Evolutionary conservation across 139 green algal species (phyloP).

Genomic region (Parachlorella kessleri): DNA sequence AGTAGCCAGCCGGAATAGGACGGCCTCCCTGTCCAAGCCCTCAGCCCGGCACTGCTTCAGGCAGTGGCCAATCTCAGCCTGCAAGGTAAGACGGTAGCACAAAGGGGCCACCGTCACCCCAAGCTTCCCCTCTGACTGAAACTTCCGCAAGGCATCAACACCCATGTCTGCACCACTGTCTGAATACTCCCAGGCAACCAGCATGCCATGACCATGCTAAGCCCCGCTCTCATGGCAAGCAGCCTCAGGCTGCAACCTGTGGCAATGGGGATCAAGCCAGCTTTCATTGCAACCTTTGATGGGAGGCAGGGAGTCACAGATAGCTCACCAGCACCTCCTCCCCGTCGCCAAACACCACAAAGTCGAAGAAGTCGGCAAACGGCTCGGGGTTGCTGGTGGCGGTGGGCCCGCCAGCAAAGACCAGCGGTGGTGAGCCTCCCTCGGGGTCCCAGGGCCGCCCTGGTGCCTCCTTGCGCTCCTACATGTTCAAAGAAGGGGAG

Average conservation of each 20-base stretch:
- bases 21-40: slow-evolving; percentile 54
- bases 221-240: no score
- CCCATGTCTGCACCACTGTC: no score
- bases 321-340: slow-evolving; percentile 53
- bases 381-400: slow-evolving; percentile 81
- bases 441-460: slow-evolving; percentile 49
- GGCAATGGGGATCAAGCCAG: no score
- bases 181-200: no score
- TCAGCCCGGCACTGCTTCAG: slow-evolving; percentile 50
- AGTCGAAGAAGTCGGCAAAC: slow-evolving; percentile 80
- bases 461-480: slow-evolving; percentile 25
- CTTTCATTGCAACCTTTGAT: no score
- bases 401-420: slow-evolving; percentile 76
- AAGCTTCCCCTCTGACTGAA: no score
- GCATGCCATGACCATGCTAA: no score
- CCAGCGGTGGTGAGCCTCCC: slow-evolving; percentile 52
- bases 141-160: no score
- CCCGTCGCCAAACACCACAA: slow-evolving; percentile 69
- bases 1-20: slow-evolving; percentile 55
- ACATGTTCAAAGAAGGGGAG: neutral
- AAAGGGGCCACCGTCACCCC: no score
- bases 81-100: slow-evolving; percentile 4
- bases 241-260: no score
- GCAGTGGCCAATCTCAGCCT: slow-evolving; percentile 69
- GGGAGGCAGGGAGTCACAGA: no score